Evolutionary conservation across 352 stramenopile species (phyloP), one percentile per base, ranked within the genome.

Genomic region (Phytophthora idaei): DNA sequence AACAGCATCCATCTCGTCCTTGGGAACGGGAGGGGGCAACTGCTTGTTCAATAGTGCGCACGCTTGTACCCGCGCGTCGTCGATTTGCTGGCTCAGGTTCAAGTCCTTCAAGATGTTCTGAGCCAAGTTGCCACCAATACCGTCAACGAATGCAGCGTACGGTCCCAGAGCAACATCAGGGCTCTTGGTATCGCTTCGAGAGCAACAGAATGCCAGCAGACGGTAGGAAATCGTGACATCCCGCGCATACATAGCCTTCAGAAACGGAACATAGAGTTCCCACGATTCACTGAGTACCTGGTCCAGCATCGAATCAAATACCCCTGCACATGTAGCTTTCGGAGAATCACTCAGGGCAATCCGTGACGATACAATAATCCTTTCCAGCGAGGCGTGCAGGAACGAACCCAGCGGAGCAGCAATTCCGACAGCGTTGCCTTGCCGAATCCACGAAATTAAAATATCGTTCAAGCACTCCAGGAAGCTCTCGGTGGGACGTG

Each of bases 381-480:
- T 70, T 69, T 94, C 86, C 42, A 94, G 57, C 7, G 83, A 91
- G 0, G 69, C 39, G 39, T 92, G 73, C 17, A 94, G 57, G 51
- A 90, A 94, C 1, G 79, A 77, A 4, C 86, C 86, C 8, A 94
- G 57, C 1, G 78, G 67, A 11, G 71, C 71, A 39, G 84, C 83
- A 9, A 94, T 72, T 49, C 91, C 84, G 8, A 89, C 70, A 1
- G 83, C 83, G 48, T 90, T 94, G 36, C 89, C 75, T 72, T 90
- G 81, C 3, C 84, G 83, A 67, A 90, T 92, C 86, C 86, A 94
- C 31, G 78, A 91, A 66, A 92, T 92, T 17, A 93, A 67, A 68
- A 93, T 90, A 56, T 94, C 85, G 56, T 94, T 94, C 37, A 94
- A 68, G 7, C 80, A 90, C 63, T 93, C 84, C 17, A 94, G 50